These are phyloP conservation scores for Cinchona pubescens DNA, from an alignment of 257 asterid genomes.

Conservation along the genomic window DNA sequence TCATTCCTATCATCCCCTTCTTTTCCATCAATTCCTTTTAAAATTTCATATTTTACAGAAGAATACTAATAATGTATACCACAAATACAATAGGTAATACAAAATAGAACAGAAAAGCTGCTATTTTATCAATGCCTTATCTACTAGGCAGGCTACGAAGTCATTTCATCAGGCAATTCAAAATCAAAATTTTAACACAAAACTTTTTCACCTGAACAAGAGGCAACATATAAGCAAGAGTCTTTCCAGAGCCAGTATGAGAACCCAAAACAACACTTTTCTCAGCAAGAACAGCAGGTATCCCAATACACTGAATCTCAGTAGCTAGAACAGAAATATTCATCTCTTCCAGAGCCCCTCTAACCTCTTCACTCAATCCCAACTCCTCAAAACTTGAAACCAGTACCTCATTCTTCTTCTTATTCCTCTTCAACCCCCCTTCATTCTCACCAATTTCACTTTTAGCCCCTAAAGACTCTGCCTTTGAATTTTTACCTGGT, in stretches of 20 bases:
- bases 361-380: slow-evolving; percentile 74
- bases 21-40: too few species aligned
- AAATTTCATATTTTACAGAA: too few species aligned
- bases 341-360: slow-evolving; percentile 77
- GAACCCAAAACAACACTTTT: slow-evolving; percentile 89
- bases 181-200: not conserved
- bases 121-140: not conserved
- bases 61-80: too few species aligned
- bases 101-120: not conserved
- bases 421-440: slow-evolving; percentile 37
- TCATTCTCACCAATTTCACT: slow-evolving; percentile 32
- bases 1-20: not conserved
- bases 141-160: not conserved
- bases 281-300: slow-evolving; percentile 72
- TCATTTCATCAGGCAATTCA: not conserved
- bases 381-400: slow-evolving; percentile 72
- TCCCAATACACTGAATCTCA: slow-evolving; percentile 91
- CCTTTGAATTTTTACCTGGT: too few species aligned
- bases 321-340: slow-evolving; percentile 75
- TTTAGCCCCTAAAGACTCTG: slow-evolving; percentile 18
- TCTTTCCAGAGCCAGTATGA: slow-evolving; percentile 98
- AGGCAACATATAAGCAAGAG: slow-evolving; percentile 93
- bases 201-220: slow-evolving; percentile 64
- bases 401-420: slow-evolving; percentile 42
- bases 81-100: too few species aligned